Percentiles rank a stretch among this genome's conserved stretches.
Evolutionary conservation across 257 asterid species (phyloP).

Genomic region (Striga asiatica): DNA sequence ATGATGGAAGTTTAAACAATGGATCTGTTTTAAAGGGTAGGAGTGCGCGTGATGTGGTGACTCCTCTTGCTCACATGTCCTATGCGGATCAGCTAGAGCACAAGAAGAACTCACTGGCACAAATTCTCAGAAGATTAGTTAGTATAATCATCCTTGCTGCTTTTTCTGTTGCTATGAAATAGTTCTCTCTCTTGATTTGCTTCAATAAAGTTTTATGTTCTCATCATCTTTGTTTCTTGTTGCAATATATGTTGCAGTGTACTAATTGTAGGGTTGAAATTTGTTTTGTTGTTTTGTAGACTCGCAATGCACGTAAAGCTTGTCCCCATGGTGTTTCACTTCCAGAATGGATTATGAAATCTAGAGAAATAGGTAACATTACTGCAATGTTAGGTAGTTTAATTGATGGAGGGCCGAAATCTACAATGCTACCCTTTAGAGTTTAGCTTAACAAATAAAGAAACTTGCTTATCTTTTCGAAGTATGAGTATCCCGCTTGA

Average conservation of each 20-base stretch:
- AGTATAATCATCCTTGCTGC: constrained; percentile 22
- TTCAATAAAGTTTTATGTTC: too few species aligned
- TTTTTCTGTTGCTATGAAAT: too few species aligned
- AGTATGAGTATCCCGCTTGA: too few species aligned
- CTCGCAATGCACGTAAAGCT: constrained; percentile 91
- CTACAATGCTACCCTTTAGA: background rate
- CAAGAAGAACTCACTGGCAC: constrained; percentile 60
- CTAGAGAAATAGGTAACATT: constrained; percentile 80
- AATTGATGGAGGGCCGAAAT: background rate
- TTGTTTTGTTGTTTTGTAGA: constrained; percentile 33
- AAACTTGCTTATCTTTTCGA: background rate
- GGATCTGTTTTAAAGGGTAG: constrained; percentile 39
- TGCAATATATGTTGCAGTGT: background rate
- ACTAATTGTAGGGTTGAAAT: constrained; percentile 12
- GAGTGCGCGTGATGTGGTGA: constrained; percentile 75
- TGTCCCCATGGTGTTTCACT: constrained; percentile 68
- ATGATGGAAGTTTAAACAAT: constrained; percentile 23
- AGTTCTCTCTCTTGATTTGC: too few species aligned
- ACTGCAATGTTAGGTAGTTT: constrained; percentile 11
- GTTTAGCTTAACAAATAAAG: background rate
- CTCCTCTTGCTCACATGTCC: constrained; percentile 94
- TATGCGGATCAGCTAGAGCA: constrained; percentile 79
- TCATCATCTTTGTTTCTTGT: background rate
- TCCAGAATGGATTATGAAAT: constrained; percentile 82
- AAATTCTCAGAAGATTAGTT: constrained; percentile 70